Percentiles rank a stretch among this genome's conserved stretches.
Evolutionary conservation across 2,329 filamentous ascomycete species (phyloP).

Genomic region (Pseudopithomyces chartarum): DNA sequence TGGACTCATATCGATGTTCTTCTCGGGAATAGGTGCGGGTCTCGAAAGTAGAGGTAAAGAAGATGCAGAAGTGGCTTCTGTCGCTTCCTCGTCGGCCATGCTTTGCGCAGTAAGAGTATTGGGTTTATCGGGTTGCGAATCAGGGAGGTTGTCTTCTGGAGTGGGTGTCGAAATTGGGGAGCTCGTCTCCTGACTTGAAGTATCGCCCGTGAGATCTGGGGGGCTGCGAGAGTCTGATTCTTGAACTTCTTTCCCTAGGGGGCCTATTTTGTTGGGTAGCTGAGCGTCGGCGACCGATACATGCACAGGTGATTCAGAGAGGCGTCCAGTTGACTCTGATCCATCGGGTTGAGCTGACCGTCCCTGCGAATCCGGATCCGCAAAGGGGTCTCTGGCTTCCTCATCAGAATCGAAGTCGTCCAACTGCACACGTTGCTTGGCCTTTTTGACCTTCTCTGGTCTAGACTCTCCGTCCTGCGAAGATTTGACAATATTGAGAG

Average conservation of each 20-base stretch:
- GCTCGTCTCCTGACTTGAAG: conserved; percentile 67
- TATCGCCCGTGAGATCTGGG: conserved; percentile 72
- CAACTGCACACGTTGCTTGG: conserved; percentile 67
- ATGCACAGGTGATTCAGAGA: conserved; percentile 72
- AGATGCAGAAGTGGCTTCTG: conserved; percentile 24
- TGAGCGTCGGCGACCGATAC: conserved; percentile 62
- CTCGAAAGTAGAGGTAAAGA: conserved; percentile 30
- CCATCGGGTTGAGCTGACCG: conserved; percentile 23
- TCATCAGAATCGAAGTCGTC: conserved; percentile 71
- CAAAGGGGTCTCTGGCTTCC: conserved; percentile 53
- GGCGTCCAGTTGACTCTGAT: conserved; percentile 32
- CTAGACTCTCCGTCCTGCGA: conserved; percentile 53
- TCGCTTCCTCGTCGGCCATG: conserved; percentile 27
- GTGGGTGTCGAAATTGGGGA: conserved; percentile 45
- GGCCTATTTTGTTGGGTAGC: conserved; percentile 33
- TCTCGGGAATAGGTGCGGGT: conserved; percentile 45
- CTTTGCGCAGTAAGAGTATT: conserved; percentile 23
- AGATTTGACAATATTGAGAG: conserved; percentile 44
- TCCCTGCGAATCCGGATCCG: conserved; percentile 44
- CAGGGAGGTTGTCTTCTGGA: conserved; percentile 38
- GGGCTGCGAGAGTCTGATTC: conserved; percentile 50
- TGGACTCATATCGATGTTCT: conserved; percentile 33
- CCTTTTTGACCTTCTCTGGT: conserved; percentile 62
- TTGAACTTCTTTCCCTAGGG: conserved; percentile 22
- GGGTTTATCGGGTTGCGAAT: conserved; percentile 30